Base-by-base conservation (phyloP, 441 rosid genomes). In the Gossypium lobatum region DNA sequence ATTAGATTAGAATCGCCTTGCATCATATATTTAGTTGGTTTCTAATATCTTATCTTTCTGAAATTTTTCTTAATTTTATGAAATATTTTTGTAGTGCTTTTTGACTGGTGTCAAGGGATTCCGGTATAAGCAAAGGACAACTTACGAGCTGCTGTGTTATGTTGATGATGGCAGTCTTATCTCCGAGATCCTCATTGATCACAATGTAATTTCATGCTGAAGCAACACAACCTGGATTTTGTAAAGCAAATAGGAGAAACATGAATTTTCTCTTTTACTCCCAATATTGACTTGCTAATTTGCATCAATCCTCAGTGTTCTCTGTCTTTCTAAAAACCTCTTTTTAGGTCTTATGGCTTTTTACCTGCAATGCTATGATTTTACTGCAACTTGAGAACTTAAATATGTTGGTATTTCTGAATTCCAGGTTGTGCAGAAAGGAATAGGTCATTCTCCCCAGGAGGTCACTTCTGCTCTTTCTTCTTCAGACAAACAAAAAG, bases 161-260 rank as follows among this genome's bases (percentile, higher is more conserved):
- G 92, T 92, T 71, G 97, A 95, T 76, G 98, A 93, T 79, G 99
- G 98, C 70, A 93, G 98, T 83, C 94, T 95, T 78, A 93, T 95
- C 75, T 90, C 90, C 61, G 97, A 92, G 85, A 85, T 93, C 77
- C 82, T 88, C 70, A 83, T 95, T 59, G 92, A 88, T 86, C 94
- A 92, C 58, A 81, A 83, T 71, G 99, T 93, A 77, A 83, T 93
- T 84, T 76, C 23, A 13, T 20, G 60, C 23, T 64, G 31, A 39
- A 37, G 60, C 72, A 52, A 72, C 71, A 34, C 48, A 39, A 14
- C 17, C 25, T 72, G 59, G 68, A 59, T 42, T 71, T 42, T 59
- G 28, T 21, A 39, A 23, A 62, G 57, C 59, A 72, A 17, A 11
- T 42, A 11, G 25, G 21, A 60, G 28, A 72, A 26, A 17, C 55